Evolutionary conservation across 192 early-diverging fungal species (phyloP).

Genomic region (Lobosporangium transversale): DNA sequence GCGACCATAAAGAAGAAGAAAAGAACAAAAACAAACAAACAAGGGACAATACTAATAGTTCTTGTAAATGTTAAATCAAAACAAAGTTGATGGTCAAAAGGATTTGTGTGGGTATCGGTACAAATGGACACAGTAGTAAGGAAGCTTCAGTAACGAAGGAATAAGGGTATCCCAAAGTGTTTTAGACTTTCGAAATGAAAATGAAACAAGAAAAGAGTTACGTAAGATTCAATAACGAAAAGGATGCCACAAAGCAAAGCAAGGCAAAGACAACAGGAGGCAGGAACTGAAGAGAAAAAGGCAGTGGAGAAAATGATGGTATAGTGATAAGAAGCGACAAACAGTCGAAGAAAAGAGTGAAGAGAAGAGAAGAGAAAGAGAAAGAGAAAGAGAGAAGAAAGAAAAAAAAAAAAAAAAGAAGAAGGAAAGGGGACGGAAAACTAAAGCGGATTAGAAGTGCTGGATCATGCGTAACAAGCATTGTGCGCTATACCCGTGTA

Average conservation of each 20-base stretch:
- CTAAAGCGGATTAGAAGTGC: not conserved
- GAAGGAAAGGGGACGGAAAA: not conserved
- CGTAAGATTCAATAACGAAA: not conserved
- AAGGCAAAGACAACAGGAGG: not conserved
- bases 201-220: not conserved
- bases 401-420: not conserved
- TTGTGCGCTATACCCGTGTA: no score
- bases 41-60: not conserved
- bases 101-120: not conserved
- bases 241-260: not conserved
- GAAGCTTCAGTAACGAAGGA: no score
- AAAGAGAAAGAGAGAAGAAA: not conserved
- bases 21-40: not conserved
- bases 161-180: no score
- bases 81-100: no score
- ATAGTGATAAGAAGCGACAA: not conserved
- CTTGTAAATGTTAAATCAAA: no score
- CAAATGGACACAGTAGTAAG: slow-evolving; percentile 1
- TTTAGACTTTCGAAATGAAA: no score
- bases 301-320: not conserved
- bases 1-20: not conserved
- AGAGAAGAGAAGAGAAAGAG: not conserved
- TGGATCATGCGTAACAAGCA: slow-evolving; percentile 6
- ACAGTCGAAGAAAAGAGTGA: not conserved
- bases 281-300: not conserved